A percentile compares a stretch with the other conserved stretches of the same genome.
Evolutionary conservation across 1,139 yeast species (phyloP).

Genomic region (Keqinozyma sinolaborantium): DNA sequence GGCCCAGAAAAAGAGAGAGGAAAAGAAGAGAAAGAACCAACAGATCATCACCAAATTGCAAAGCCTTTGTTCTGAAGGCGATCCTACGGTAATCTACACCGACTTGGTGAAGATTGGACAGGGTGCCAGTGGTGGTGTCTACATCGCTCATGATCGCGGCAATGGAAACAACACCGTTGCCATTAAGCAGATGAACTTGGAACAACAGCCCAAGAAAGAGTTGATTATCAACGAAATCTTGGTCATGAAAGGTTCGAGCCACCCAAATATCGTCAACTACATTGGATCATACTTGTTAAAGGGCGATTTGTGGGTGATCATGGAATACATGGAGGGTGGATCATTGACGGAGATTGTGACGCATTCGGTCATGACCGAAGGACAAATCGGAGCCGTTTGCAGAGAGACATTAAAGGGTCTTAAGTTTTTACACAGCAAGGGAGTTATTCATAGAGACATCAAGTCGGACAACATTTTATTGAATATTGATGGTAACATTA

Average conservation of each 20-base stretch:
- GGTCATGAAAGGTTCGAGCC: constrained; percentile 91
- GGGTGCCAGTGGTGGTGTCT: constrained; percentile 98
- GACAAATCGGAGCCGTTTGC: constrained; percentile 96
- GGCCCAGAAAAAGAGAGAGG: constrained; percentile 72
- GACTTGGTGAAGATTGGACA: constrained; percentile 86
- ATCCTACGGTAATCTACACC: constrained; percentile 73
- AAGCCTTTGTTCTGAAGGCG: constrained; percentile 80
- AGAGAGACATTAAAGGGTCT: constrained; percentile 86
- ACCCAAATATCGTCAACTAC: constrained; percentile 88
- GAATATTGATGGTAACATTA: constrained; percentile 81
- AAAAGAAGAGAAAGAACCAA: constrained; percentile 62
- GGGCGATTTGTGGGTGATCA: constrained; percentile 88
- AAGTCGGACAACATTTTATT: constrained; percentile 89
- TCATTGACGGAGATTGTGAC: constrained; percentile 93
- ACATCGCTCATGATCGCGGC: constrained; percentile 70
- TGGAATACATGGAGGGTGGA: constrained; percentile 99
- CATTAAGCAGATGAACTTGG: constrained; percentile 90
- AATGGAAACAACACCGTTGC: constrained; percentile 71
- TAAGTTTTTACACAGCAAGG: constrained; percentile 84
- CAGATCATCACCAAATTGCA: constrained; percentile 68
- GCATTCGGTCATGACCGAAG: constrained; percentile 92
- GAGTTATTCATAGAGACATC: constrained; percentile 94
- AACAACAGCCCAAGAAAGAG: constrained; percentile 93
- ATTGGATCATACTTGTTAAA: constrained; percentile 77
- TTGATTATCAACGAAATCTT: constrained; percentile 88